phyloP scores from a whole-genome alignment of 257 asterid species.

The Euphrasia confusa region DNA sequence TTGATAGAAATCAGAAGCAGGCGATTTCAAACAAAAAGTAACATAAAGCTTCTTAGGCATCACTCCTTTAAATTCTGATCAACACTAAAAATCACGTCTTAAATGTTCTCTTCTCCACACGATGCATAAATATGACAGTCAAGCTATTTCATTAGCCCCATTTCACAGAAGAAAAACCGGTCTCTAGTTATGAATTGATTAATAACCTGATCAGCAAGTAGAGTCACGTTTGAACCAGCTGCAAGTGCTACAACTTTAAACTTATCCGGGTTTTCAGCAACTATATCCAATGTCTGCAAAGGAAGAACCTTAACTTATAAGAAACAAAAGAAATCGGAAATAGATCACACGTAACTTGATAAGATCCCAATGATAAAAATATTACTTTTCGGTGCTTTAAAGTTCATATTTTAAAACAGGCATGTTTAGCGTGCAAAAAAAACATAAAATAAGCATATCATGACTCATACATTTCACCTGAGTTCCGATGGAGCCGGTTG shows the following conservation, averaged over 20 bases:
- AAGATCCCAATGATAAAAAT: background rate
- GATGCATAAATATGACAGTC: too few relatives aligned
- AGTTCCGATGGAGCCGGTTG: constrained; percentile 98
- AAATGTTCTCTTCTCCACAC: too few relatives aligned
- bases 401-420: background rate
- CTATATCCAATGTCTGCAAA: constrained; percentile 8
- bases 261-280: constrained; percentile 20
- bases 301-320: background rate
- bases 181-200: too few relatives aligned
- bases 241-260: constrained; percentile 90
- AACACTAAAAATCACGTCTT: too few relatives aligned
- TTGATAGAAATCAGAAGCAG: background rate
- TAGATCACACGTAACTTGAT: background rate
- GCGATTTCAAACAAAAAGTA: too few relatives aligned
- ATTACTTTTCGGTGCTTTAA: background rate
- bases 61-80: too few relatives aligned
- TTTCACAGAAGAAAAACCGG: too few relatives aligned
- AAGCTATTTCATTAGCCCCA: too few relatives aligned
- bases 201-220: constrained; percentile 5
- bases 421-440: constrained; percentile 6
- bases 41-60: too few relatives aligned
- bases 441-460: constrained; percentile 3
- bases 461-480: constrained; percentile 49
- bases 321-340: constrained; percentile 4
- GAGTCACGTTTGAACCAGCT: constrained; percentile 60